phyloP scores from a whole-genome alignment of 257 asterid genomes.

The Solanum piurae region DNA sequence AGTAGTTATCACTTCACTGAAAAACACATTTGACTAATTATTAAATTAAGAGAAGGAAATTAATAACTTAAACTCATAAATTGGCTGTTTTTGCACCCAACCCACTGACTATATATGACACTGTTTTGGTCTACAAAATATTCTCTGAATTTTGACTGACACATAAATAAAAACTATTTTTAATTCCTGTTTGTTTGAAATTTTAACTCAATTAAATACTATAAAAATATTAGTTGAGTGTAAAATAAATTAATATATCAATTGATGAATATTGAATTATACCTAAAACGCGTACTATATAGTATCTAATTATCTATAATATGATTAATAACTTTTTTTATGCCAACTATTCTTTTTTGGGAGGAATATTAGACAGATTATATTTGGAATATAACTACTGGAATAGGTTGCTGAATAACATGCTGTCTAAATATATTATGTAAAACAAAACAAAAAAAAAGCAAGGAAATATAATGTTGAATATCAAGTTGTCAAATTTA shows the following conservation, averaged over 20 bases:
- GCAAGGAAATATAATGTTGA: neutral
- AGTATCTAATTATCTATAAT: neutral
- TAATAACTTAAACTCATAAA: neutral
- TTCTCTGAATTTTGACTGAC: neutral
- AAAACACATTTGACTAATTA: neutral
- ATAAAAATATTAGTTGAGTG: neutral
- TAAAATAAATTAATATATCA: neutral
- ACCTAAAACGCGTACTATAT: neutral
- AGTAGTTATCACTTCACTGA: rapidly evolving
- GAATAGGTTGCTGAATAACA: neutral
- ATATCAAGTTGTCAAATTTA: neutral
- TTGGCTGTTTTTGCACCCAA: neutral
- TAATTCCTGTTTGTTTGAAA: neutral
- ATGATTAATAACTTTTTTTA: neutral
- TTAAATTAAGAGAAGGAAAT: neutral
- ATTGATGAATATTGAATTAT: neutral
- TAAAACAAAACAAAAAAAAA: neutral
- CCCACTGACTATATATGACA: neutral
- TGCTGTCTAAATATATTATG: neutral
- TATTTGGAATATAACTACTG: neutral
- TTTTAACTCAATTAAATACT: neutral
- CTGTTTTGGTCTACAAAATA: neutral
- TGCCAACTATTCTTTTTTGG: too few species aligned
- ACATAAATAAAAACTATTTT: neutral
- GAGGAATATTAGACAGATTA: neutral